Conservation (phyloP, 257 asterid genomes). For the Misopates orontium region DNA sequence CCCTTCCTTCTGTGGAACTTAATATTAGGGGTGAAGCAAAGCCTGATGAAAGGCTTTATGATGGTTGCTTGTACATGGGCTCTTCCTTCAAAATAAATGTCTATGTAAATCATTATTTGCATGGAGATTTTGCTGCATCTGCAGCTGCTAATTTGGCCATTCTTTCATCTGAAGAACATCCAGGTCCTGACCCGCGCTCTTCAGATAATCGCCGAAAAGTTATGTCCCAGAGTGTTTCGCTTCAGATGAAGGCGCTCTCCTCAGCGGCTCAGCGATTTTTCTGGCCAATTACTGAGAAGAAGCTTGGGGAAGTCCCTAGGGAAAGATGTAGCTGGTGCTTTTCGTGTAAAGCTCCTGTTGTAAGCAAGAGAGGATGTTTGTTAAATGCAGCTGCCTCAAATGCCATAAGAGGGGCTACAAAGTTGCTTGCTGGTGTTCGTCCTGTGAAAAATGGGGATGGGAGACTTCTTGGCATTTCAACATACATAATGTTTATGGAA, state of each 20-base stretch:
- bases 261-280: conserved; percentile 59
- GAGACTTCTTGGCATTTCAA: conserved; percentile 55
- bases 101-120: conserved; percentile 64
- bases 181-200: conserved; percentile 40
- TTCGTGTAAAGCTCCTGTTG: conserved; percentile 63
- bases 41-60: conserved; percentile 22
- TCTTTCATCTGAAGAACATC: conserved; percentile 66
- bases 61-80: conserved; percentile 50
- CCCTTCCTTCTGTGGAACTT: conserved; percentile 27
- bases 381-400: conserved; percentile 80
- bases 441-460: conserved; percentile 62
- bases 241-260: conserved; percentile 80
- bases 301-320: conserved; percentile 73
- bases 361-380: conserved; percentile 77
- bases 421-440: conserved; percentile 54
- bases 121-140: conserved; percentile 87
- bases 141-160: conserved; percentile 83
- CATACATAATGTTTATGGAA: conserved; percentile 66
- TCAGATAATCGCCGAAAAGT: conserved; percentile 52
- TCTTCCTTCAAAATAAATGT: conserved; percentile 61
- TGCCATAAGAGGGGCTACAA: conserved; percentile 67
- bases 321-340: conserved; percentile 95
- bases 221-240: conserved; percentile 49
- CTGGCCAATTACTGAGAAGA: conserved; percentile 86
- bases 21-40: conserved; percentile 31